Evolutionary conservation across 2,329 filamentous ascomycete genomes (phyloP), one percentile per base, ranked within the genome.

Genomic region (Aspergillus ochraceoroseus): DNA sequence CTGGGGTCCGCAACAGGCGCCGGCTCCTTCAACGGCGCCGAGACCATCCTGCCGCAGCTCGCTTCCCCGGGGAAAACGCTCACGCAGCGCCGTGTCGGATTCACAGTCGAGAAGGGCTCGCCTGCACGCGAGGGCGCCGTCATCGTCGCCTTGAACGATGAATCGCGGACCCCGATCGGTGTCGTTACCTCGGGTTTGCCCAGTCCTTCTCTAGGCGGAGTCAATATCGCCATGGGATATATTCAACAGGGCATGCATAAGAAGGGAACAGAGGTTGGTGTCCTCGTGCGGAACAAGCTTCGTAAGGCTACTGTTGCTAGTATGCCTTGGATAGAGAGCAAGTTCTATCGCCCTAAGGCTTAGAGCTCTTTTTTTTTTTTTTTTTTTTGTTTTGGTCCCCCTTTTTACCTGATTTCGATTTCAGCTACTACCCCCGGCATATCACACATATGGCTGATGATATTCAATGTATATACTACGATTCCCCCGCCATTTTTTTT

Each of bases 191-290:
- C 87, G 53, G 92, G 92, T 11, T 86, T 87, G 51, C 92, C 92
- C 0, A 89, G 84, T 59, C 92, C 92, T 2, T 86, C 83, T 0
- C 70, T 95, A 32, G 82, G 82, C 49, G 68, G 68, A 3, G 84
- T 84, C 72, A 95, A 96, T 65, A 90, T 98, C 48, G 88, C 90
- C 41, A 98, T 98, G 92, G 92, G 83, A 0, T 95, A 95, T 61
- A 74, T 95, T 59, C 79, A 80, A 66, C 80, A 85, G 48, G 87
- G 87, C 0, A 68, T 82, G 61, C 87, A 94, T 64, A 94, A 94
- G 75, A 74, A 77, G 20, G 88, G 87, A 7, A 94, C 87, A 1
- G 82, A 90, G 68, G 70, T 95, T 5, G 76, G 81, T 12, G 81
- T 95, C 3, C 64, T 87, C 26, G 82, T 95, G 2, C 73, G 89